A percentile compares a stretch with the other conserved stretches of the same genome.
Conservation (phyloP, 768 basidiomycete species). For the Fomitopsis serialis region DNA sequence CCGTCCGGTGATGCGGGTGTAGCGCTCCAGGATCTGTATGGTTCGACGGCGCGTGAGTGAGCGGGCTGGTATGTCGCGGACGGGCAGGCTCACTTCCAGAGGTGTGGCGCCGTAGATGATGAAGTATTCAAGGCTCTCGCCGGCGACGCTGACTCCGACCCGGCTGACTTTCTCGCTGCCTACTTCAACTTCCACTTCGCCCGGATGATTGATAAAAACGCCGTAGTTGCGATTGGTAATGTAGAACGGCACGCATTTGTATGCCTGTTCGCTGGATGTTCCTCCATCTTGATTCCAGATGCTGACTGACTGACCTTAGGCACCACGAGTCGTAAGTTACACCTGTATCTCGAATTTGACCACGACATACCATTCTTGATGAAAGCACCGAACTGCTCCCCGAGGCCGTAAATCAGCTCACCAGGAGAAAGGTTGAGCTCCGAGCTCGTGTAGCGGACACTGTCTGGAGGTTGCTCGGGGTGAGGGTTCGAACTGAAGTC, state of each 20-base stretch:
- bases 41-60: conserved; percentile 19
- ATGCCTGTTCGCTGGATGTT: conserved; percentile 63
- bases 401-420: conserved; percentile 69
- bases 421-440: conserved; percentile 65
- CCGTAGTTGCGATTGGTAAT: conserved; percentile 69
- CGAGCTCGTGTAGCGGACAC: conserved; percentile 45
- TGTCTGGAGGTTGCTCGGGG: conserved; percentile 35
- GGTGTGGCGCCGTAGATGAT: conserved; percentile 67
- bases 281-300: conserved; percentile 78
- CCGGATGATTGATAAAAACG: conserved; percentile 71
- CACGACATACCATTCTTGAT: conserved; percentile 63
- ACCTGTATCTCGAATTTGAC: conserved; percentile 7
- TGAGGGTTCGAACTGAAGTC: conserved; percentile 56
- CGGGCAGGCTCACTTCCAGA: conserved; percentile 38
- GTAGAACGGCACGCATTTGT: conserved; percentile 66
- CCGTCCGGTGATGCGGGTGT: conserved; percentile 58
- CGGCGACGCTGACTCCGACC: conserved; percentile 60
- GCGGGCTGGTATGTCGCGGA: background rate
- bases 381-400: conserved; percentile 71
- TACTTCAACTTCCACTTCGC: conserved; percentile 73
- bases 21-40: conserved; percentile 51
- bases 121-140: conserved; percentile 62
- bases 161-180: conserved; percentile 61
- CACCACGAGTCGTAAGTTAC: background rate
- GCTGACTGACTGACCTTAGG: conserved; percentile 47